These are phyloP conservation scores for Capronia epimyces DNA, from an alignment of 2,329 filamentous ascomycete genomes.

Conservation along the genomic window DNA sequence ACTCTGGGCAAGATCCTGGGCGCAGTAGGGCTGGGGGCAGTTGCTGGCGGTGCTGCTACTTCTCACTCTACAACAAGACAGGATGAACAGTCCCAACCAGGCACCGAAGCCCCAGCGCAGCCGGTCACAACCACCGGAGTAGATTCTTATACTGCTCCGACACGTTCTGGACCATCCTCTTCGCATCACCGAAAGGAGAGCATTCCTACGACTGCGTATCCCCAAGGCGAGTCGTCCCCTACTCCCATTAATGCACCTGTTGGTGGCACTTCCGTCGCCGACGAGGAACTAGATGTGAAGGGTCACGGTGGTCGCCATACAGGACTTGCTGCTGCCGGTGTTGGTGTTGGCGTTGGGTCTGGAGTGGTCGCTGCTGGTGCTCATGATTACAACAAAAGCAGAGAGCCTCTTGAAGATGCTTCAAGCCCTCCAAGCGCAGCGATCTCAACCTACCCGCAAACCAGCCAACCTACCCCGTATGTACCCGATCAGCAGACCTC, in stretches of 20 bases:
- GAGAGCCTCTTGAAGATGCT: not conserved
- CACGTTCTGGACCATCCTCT: conserved; percentile 16
- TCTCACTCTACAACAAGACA: conserved; percentile 8
- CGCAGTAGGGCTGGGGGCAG: conserved; percentile 25
- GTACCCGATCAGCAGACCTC: not conserved
- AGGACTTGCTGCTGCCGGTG: conserved; percentile 15
- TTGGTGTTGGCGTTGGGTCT: conserved; percentile 19
- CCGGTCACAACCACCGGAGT: conserved; percentile 22
- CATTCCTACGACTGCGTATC: conserved; percentile 29
- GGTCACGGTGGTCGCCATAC: conserved; percentile 13
- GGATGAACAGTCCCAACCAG: conserved; percentile 1
- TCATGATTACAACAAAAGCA: conserved; percentile 10
- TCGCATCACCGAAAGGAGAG: conserved; percentile 23
- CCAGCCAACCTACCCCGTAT: not conserved
- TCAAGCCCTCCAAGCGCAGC: not conserved
- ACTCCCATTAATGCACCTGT: conserved; percentile 23
- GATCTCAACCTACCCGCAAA: not conserved
- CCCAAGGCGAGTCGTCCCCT: conserved; percentile 22
- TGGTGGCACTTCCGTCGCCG: conserved; percentile 18
- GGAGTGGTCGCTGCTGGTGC: conserved; percentile 9
- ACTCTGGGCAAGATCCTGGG: conserved; percentile 22
- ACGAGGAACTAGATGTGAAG: conserved; percentile 1
- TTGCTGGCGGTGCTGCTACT: conserved; percentile 11
- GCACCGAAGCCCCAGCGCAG: conserved; percentile 11
- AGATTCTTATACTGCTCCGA: conserved; percentile 12